These are phyloP conservation scores for Trametes sp. DNA, from an alignment of 1,284 basidiomycete genomes.

Conservation along the genomic window DNA sequence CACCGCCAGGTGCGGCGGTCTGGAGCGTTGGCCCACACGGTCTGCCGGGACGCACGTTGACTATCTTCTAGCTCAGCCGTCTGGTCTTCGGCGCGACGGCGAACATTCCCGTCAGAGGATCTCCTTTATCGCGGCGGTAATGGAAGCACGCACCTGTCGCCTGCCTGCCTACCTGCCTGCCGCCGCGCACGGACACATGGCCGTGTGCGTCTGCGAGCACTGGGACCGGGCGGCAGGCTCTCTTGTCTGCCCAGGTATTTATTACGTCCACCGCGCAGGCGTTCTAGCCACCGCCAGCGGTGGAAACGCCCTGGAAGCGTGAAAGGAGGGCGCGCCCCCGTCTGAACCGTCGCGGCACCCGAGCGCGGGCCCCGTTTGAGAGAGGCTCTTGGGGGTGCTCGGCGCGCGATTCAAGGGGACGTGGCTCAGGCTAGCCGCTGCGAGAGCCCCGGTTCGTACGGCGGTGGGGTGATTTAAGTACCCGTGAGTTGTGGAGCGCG, in stretches of 20 bases:
- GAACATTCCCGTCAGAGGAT: background rate
- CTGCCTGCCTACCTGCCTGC: slow-evolving; percentile 6
- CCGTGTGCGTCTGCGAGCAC: background rate
- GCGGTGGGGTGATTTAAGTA: too few relatives aligned
- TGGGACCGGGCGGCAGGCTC: too few relatives aligned
- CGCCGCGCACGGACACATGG: background rate
- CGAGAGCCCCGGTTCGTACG: background rate
- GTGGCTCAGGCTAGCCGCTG: background rate
- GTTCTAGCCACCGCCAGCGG: slow-evolving; percentile 11
- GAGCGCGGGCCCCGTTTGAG: background rate
- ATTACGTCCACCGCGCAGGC: slow-evolving; percentile 15
- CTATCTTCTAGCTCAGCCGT: background rate
- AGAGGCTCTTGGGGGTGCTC: background rate
- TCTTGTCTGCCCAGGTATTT: background rate
- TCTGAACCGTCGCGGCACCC: background rate
- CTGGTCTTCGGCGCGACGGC: background rate
- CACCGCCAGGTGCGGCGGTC: background rate
- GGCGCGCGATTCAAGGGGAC: slow-evolving; percentile 1
- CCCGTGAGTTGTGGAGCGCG: slow-evolving; percentile 1
- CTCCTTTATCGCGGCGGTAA: background rate
- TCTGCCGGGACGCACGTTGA: background rate
- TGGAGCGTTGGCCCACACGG: background rate
- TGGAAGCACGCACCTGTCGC: slow-evolving; percentile 3
- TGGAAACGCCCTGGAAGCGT: slow-evolving; percentile 13
- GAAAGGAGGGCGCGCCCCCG: background rate